These are phyloP conservation scores for Pinus albicaulis DNA, from an alignment of 75 land plant genomes.

Conservation along the genomic window DNA sequence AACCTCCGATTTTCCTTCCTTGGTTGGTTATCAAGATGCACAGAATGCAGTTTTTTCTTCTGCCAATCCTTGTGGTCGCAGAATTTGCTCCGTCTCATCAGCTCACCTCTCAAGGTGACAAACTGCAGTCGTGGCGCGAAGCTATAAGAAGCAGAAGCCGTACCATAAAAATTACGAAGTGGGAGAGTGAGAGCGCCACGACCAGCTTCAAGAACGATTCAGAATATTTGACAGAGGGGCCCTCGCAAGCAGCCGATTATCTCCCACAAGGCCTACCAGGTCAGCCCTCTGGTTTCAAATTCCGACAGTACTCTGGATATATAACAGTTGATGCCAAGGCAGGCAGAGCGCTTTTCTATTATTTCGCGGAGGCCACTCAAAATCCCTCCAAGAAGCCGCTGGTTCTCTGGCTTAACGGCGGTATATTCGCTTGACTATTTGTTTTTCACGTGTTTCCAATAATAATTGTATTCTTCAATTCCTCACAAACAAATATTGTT, in stretches of 20 bases:
- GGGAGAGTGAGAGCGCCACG: too few species aligned
- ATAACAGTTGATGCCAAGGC: conserved; percentile 23
- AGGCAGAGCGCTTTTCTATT: conserved; percentile 36
- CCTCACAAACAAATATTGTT: not conserved
- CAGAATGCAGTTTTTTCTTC: too few species aligned
- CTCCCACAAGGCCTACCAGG: conserved; percentile 20
- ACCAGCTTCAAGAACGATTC: not conserved
- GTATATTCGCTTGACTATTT: conserved; percentile 9
- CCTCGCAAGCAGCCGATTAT: not conserved
- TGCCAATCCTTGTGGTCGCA: too few species aligned
- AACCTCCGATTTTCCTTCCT: too few species aligned
- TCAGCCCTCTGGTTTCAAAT: conserved; percentile 18
- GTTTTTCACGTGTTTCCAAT: not conserved
- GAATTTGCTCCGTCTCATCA: too few species aligned
- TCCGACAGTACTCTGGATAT: conserved; percentile 38
- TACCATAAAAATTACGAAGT: too few species aligned
- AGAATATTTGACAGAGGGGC: not conserved
- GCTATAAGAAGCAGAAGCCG: too few species aligned
- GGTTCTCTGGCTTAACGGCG: conserved; percentile 58
- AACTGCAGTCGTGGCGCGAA: too few species aligned
- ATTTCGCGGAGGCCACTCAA: conserved; percentile 50
- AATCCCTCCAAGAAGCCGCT: conserved; percentile 42
- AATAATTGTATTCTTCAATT: not conserved
- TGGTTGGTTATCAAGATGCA: too few species aligned
- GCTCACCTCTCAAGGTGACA: too few species aligned